Evolutionary conservation across 2,329 filamentous ascomycete species (phyloP).

Genomic region (Venturia pyrina): DNA sequence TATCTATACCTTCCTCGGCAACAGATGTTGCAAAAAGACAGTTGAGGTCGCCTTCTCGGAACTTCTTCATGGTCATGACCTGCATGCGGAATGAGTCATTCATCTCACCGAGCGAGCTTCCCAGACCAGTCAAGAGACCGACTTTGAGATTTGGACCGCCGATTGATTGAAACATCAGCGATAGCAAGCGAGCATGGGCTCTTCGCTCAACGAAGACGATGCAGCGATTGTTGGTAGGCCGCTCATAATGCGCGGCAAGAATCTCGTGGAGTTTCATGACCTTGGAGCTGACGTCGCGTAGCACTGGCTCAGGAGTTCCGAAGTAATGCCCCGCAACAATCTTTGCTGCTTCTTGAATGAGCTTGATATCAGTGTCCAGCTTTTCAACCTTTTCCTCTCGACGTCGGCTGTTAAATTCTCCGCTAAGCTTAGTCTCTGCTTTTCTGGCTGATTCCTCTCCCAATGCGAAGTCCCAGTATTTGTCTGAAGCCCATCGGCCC

Average conservation of each 20-base stretch:
- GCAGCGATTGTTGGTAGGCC: slow-evolving; percentile 51
- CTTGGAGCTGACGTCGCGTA: slow-evolving; percentile 58
- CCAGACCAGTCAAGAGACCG: slow-evolving; percentile 49
- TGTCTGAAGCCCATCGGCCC: slow-evolving; percentile 77
- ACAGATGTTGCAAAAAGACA: slow-evolving; percentile 56
- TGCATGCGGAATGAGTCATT: slow-evolving; percentile 65
- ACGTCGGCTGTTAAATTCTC: slow-evolving; percentile 21
- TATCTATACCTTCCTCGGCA: slow-evolving; percentile 56
- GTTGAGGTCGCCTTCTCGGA: slow-evolving; percentile 48
- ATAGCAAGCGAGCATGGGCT: slow-evolving; percentile 64
- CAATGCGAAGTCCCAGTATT: slow-evolving; percentile 65
- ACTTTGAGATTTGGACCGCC: slow-evolving; percentile 48
- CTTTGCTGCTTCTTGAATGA: slow-evolving; percentile 49
- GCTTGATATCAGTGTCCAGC: slow-evolving; percentile 43
- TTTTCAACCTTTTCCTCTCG: slow-evolving; percentile 21
- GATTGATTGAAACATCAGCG: slow-evolving; percentile 54
- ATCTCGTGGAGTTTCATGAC: slow-evolving; percentile 52
- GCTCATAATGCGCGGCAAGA: slow-evolving; percentile 53
- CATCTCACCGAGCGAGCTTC: slow-evolving; percentile 39
- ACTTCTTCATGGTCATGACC: slow-evolving; percentile 58
- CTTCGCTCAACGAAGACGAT: slow-evolving; percentile 82
- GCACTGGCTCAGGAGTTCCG: slow-evolving; percentile 26
- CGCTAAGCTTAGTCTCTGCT: slow-evolving; percentile 47
- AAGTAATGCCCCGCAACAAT: slow-evolving; percentile 47
- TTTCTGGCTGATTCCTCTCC: slow-evolving; percentile 51